These are phyloP conservation scores for Crucibulum laeve DNA, from an alignment of 768 basidiomycete genomes.

Conservation along the genomic window DNA sequence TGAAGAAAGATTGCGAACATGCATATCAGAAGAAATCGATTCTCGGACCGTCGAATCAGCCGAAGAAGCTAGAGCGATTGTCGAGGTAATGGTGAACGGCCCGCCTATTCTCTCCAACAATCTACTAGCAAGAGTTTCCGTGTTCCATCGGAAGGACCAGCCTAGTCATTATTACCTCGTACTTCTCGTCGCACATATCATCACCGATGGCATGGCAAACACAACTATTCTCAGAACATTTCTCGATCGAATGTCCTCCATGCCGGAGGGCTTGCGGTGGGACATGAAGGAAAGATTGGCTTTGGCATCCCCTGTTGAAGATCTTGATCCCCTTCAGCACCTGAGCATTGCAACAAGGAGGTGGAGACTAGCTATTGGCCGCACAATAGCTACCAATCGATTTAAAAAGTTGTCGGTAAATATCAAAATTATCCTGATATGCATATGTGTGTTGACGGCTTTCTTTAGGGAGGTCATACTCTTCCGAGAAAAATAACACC, in stretches of 20 bases:
- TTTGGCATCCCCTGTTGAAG: conserved; percentile 32
- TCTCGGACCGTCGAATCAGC: conserved; percentile 25
- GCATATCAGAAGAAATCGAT: conserved; percentile 32
- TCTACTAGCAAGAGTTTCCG: conserved; percentile 34
- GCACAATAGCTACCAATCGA: conserved; percentile 28
- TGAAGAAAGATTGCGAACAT: conserved; percentile 26
- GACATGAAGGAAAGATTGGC: conserved; percentile 34
- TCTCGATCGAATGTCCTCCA: conserved; percentile 33
- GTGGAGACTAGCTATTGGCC: conserved; percentile 42
- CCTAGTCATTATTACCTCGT: conserved; percentile 34
- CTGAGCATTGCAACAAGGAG: conserved; percentile 30
- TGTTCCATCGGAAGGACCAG: conserved; percentile 35
- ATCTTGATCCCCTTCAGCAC: conserved; percentile 26
- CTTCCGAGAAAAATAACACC: conserved; percentile 39
- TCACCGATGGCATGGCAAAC: conserved; percentile 46
- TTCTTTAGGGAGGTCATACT: conserved; percentile 50
- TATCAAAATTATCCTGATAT: neutral
- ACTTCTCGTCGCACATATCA: conserved; percentile 40
- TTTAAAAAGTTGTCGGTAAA: conserved; percentile 30
- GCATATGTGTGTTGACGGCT: neutral
- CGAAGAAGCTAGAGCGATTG: conserved; percentile 26
- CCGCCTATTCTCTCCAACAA: conserved; percentile 36
- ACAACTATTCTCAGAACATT: conserved; percentile 37
- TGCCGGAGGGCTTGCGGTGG: conserved; percentile 3
- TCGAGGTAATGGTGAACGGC: conserved; percentile 24